These are phyloP conservation scores for Paratinospora sagittata DNA, from an alignment of 164 flowering plant genomes.

Conservation along the genomic window DNA sequence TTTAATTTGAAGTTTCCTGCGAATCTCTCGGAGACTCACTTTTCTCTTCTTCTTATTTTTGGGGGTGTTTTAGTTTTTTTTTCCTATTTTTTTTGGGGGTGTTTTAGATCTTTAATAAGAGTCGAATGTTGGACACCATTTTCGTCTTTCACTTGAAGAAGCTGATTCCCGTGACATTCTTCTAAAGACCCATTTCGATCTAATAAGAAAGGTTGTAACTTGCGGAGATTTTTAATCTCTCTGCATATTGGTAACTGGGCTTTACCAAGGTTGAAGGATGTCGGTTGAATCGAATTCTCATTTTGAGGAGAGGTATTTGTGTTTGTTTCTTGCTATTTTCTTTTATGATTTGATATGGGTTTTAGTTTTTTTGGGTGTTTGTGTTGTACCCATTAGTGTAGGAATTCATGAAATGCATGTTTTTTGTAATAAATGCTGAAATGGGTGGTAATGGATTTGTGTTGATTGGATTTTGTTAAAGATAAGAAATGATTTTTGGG, in stretches of 20 bases:
- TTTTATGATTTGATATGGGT: background rate
- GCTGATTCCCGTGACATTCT: background rate
- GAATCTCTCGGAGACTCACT: background rate
- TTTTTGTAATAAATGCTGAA: background rate
- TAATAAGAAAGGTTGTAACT: background rate
- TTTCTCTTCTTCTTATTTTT: background rate
- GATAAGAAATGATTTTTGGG: background rate
- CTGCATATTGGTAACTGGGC: background rate
- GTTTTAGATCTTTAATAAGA: background rate
- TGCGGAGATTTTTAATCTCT: background rate
- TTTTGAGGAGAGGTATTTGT: slow-evolving; percentile 2
- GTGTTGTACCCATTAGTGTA: background rate
- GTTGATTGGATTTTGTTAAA: background rate
- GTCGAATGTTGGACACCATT: no score
- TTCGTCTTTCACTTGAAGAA: background rate
- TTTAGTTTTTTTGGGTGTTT: background rate
- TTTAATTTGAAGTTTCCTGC: background rate
- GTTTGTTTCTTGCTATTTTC: background rate
- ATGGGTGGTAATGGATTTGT: background rate
- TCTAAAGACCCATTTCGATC: background rate
- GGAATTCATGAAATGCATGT: background rate
- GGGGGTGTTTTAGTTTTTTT: background rate
- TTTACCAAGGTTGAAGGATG: slow-evolving; percentile 8
- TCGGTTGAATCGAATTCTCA: slow-evolving; percentile 5
- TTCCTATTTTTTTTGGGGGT: background rate